Percentiles rank a stretch among this genome's conserved stretches.
These are phyloP conservation scores for Penicillium simplicissimum DNA, from an alignment of 495 filamentous ascomycete species.

Conservation along the genomic window DNA sequence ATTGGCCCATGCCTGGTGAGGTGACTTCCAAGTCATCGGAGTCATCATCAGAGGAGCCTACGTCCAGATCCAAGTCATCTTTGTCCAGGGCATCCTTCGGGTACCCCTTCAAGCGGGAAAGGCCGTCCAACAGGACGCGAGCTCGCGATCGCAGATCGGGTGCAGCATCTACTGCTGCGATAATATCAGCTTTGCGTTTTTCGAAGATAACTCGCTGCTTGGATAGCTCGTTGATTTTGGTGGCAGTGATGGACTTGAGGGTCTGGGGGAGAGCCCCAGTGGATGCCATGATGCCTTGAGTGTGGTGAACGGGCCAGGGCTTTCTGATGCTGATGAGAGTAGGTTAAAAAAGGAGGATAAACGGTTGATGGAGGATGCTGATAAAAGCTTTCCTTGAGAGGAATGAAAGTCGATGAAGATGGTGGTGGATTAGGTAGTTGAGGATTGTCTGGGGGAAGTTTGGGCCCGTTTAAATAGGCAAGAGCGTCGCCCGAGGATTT, in stretches of 20 bases:
- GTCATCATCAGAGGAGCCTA: constrained; percentile 18
- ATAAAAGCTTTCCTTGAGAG: too few species aligned
- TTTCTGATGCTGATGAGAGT: background rate
- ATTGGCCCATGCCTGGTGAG: constrained; percentile 15
- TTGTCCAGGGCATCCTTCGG: constrained; percentile 40
- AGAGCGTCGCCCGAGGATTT: background rate
- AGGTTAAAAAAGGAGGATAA: background rate
- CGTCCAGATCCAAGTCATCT: constrained; percentile 36
- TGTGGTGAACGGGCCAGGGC: background rate
- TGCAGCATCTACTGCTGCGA: constrained; percentile 28
- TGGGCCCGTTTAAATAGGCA: background rate
- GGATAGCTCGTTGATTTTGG: constrained; percentile 62
- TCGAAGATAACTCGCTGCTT: constrained; percentile 59
- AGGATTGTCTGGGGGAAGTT: background rate
- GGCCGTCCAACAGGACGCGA: constrained; percentile 39
- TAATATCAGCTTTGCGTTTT: constrained; percentile 35
- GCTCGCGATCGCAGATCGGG: constrained; percentile 32
- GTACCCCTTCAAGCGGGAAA: constrained; percentile 40
- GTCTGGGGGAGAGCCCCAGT: constrained; percentile 55
- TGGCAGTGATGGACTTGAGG: constrained; percentile 63
- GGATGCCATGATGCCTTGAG: constrained; percentile 29
- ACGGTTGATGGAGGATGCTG: background rate
- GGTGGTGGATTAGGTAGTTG: background rate
- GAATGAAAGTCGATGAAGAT: background rate
- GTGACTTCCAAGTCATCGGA: constrained; percentile 15